These are phyloP conservation scores for Neotropicomus parvogracilis DNA, from an alignment of 1,284 basidiomycete species.

Conservation along the genomic window DNA sequence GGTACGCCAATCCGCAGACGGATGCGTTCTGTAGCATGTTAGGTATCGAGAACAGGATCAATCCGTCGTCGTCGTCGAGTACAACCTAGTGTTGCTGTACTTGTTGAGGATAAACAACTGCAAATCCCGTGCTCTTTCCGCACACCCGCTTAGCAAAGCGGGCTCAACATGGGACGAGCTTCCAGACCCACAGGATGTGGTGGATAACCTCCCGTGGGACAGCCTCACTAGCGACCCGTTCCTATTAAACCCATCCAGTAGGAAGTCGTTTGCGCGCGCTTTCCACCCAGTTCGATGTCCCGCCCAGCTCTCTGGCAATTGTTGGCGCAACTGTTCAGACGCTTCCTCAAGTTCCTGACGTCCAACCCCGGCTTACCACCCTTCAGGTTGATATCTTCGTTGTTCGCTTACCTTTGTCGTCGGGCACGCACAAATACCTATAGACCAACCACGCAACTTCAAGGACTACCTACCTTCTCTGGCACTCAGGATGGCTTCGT, in stretches of 20 bases:
- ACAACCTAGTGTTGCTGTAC: no score
- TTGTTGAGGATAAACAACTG: no score
- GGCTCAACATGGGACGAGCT: no score
- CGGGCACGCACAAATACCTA: neutral
- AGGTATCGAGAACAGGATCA: slow-evolving; percentile 78
- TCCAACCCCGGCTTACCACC: slow-evolving; percentile 1
- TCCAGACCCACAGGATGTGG: slow-evolving; percentile 6
- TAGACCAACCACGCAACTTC: neutral
- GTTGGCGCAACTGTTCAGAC: slow-evolving; percentile 9
- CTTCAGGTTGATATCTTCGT: slow-evolving; percentile 6
- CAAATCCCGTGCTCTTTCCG: no score
- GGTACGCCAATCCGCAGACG: slow-evolving; percentile 85
- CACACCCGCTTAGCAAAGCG: no score
- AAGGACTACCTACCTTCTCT: neutral
- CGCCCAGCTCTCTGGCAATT: neutral
- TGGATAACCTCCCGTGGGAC: neutral
- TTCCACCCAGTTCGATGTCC: neutral
- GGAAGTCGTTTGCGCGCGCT: neutral
- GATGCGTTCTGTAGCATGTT: slow-evolving; percentile 81
- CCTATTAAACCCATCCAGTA: neutral
- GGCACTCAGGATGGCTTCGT: neutral
- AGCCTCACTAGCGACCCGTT: neutral
- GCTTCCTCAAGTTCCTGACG: slow-evolving; percentile 8
- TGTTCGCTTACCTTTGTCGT: slow-evolving; percentile 9
- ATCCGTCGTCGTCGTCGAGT: no score